phyloP scores from a whole-genome alignment of 2,329 filamentous ascomycete species.

The Periconia sp. region DNA sequence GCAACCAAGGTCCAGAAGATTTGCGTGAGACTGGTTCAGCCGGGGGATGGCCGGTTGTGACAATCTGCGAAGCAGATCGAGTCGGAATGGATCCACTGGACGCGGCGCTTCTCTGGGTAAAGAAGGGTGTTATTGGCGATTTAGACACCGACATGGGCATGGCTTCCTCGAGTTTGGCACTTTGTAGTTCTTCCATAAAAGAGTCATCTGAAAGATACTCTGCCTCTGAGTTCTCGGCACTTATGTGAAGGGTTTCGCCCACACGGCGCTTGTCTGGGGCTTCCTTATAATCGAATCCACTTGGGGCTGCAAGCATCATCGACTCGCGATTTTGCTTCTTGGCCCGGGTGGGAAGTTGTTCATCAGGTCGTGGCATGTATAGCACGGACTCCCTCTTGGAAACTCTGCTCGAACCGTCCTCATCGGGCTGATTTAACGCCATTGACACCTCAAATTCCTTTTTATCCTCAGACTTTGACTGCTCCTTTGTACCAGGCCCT shows the following conservation, averaged over 20 bases:
- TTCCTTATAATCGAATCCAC: slow-evolving; percentile 29
- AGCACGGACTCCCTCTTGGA: slow-evolving; percentile 38
- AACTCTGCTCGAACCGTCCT: slow-evolving; percentile 19
- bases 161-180: slow-evolving; percentile 80
- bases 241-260: slow-evolving; percentile 44
- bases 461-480: slow-evolving; percentile 3
- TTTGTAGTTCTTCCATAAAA: slow-evolving; percentile 82
- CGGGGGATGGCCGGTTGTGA: slow-evolving; percentile 23
- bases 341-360: slow-evolving; percentile 16
- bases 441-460: slow-evolving; percentile 21
- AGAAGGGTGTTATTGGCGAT: slow-evolving; percentile 74
- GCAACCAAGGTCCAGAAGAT: slow-evolving; percentile 36
- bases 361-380: slow-evolving; percentile 25
- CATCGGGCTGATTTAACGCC: slow-evolving; percentile 16
- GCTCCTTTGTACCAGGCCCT: neutral
- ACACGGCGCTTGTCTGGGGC: slow-evolving; percentile 43
- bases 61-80: slow-evolving; percentile 42
- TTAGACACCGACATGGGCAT: slow-evolving; percentile 72
- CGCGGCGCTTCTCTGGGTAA: slow-evolving; percentile 42
- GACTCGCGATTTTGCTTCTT: slow-evolving; percentile 32
- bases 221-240: slow-evolving; percentile 44
- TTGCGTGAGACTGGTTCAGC: slow-evolving; percentile 28
- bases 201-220: slow-evolving; percentile 73
- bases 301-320: slow-evolving; percentile 24
- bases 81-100: slow-evolving; percentile 27